phyloP scores from a whole-genome alignment of 148 eudicot genomes.

The Polygonum maritimum region DNA sequence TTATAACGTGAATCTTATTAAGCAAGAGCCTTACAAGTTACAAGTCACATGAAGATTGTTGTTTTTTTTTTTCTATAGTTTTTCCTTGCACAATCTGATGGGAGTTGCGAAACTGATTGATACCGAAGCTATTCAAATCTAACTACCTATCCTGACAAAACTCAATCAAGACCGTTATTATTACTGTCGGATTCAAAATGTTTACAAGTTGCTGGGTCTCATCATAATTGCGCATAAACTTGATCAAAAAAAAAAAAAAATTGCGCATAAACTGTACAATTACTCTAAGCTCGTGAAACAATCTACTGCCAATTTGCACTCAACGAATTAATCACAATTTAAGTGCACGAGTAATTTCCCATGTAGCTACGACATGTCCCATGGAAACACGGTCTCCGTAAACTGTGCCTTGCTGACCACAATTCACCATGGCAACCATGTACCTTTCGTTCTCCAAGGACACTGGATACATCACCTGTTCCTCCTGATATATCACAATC shows the following conservation, averaged over 20 bases:
- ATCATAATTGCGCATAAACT: neutral
- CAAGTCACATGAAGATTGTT: too few species aligned
- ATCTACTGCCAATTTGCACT: neutral
- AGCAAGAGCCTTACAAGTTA: too few species aligned
- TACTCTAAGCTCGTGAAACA: neutral
- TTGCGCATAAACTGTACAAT: neutral
- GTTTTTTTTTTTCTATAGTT: too few species aligned
- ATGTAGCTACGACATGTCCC: slow-evolving; percentile 31
- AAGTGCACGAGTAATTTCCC: slow-evolving; percentile 85
- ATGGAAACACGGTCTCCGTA: slow-evolving; percentile 22
- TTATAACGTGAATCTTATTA: too few species aligned
- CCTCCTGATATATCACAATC: slow-evolving; percentile 48
- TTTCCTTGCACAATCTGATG: too few species aligned
- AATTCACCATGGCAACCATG: slow-evolving; percentile 55
- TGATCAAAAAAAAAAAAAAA: too few species aligned
- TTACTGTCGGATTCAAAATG: too few species aligned
- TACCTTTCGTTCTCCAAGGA: slow-evolving; percentile 73
- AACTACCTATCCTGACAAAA: too few species aligned
- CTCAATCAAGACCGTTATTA: too few species aligned
- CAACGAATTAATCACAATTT: slow-evolving; percentile 23
- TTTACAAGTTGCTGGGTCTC: too few species aligned
- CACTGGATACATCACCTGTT: slow-evolving; percentile 78
- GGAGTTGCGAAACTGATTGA: too few species aligned
- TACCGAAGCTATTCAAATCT: too few species aligned
- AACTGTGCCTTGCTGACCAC: slow-evolving; percentile 32